Conservation (phyloP, 2,329 filamentous ascomycete species). For the Colletotrichum tropicicola region DNA sequence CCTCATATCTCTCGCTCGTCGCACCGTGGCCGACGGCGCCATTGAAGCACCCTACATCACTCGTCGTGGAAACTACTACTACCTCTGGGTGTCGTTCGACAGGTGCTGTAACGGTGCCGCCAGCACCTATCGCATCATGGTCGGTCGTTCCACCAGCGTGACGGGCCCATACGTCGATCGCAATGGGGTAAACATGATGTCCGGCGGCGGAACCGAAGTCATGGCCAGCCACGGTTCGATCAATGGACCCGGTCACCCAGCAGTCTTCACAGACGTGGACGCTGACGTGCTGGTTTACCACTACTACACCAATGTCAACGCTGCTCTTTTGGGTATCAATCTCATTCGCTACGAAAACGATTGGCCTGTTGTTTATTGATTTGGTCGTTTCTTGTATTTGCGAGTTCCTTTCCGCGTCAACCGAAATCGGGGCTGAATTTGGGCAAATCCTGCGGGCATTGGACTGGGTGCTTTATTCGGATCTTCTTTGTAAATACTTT, state of each 20-base stretch:
- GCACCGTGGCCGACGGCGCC: constrained; percentile 33
- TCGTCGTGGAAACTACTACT: constrained; percentile 40
- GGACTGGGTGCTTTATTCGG: too few relatives aligned
- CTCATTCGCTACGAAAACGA: constrained; percentile 38
- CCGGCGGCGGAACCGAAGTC: constrained; percentile 40
- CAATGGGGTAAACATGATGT: constrained; percentile 36
- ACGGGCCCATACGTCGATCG: constrained; percentile 39
- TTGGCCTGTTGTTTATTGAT: constrained; percentile 42
- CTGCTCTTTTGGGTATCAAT: constrained; percentile 40
- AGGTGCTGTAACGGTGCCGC: constrained; percentile 39
- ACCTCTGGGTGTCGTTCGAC: constrained; percentile 44
- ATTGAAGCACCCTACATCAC: constrained; percentile 41
- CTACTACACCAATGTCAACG: constrained; percentile 37
- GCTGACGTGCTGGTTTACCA: constrained; percentile 43
- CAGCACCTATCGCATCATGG: constrained; percentile 43
- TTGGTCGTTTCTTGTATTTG: background rate
- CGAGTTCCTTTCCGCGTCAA: too few relatives aligned
- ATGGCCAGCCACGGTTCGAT: constrained; percentile 38
- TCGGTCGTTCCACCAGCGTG: constrained; percentile 40
- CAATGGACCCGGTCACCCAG: constrained; percentile 42
- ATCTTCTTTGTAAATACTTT: too few relatives aligned
- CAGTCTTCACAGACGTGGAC: constrained; percentile 41
- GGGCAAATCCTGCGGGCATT: too few relatives aligned
- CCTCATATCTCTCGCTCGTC: constrained; percentile 38
- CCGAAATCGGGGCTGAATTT: too few relatives aligned